These are phyloP conservation scores for Potentilla sterilis DNA, from an alignment of 306 rosid genomes.

Conservation along the genomic window DNA sequence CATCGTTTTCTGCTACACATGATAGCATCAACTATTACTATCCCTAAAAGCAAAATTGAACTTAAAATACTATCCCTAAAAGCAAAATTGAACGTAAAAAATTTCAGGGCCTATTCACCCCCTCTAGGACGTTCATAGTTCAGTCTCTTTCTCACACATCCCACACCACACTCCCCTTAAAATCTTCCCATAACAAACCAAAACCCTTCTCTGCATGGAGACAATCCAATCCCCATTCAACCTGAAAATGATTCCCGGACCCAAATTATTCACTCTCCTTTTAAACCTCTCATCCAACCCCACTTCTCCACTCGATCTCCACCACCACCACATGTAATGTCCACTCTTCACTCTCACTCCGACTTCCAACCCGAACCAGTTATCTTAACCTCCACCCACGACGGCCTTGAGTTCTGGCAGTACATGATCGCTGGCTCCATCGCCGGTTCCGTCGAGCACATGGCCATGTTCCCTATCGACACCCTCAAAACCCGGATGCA, in stretches of 20 bases:
- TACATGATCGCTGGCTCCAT: constrained; percentile 82
- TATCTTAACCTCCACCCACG: constrained; percentile 38
- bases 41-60: no score
- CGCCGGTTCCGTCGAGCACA: constrained; percentile 74
- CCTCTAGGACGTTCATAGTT: no score
- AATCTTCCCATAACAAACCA: constrained; percentile 1
- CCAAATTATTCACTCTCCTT: constrained; percentile 17
- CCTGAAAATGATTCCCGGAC: constrained; percentile 27
- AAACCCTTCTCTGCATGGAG: constrained; percentile 11
- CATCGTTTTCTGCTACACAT: no score
- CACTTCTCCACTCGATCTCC: neutral
- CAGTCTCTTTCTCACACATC: constrained; percentile 12
- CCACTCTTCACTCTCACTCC: neutral
- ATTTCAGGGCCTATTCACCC: no score
- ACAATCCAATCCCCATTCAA: constrained; percentile 30
- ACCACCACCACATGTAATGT: no score
- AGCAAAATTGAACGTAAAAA: no score
- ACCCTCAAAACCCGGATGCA: constrained; percentile 90
- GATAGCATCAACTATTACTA: no score
- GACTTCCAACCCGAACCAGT: constrained; percentile 27
- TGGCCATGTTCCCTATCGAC: constrained; percentile 93
- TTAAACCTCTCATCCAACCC: neutral
- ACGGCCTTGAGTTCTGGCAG: constrained; percentile 83
- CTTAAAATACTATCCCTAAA: no score
- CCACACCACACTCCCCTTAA: neutral